Evolutionary conservation across 257 asterid species (phyloP).

Genomic region (Solanum megistacrolobum): DNA sequence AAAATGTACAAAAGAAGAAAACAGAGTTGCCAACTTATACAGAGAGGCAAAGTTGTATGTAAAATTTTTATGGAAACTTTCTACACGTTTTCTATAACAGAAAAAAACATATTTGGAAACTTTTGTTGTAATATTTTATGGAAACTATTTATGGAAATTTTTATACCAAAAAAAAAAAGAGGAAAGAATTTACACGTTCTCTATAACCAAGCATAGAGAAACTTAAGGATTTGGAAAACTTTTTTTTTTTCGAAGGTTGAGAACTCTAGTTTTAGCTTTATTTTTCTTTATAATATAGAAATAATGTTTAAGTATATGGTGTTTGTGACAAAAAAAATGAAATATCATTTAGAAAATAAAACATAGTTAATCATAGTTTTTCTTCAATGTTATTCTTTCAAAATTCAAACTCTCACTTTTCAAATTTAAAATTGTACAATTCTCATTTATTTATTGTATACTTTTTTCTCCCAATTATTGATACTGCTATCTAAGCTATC

Average conservation of each 20-base stretch:
- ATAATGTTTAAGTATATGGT: background rate
- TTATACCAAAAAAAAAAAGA: too few relatives aligned
- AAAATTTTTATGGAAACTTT: too few relatives aligned
- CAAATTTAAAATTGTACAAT: background rate
- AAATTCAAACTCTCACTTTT: background rate
- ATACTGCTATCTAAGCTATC: background rate
- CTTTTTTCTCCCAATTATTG: background rate
- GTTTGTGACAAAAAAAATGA: background rate
- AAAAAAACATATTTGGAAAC: too few relatives aligned
- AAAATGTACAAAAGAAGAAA: too few relatives aligned
- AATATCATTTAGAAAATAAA: background rate
- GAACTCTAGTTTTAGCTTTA: background rate
- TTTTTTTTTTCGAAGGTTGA: too few relatives aligned
- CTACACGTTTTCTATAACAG: too few relatives aligned
- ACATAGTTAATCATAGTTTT: too few relatives aligned
- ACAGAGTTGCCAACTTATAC: background rate
- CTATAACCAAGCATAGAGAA: too few relatives aligned
- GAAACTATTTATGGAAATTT: too few relatives aligned
- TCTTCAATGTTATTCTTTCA: background rate
- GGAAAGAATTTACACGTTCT: too few relatives aligned
- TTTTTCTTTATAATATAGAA: too few relatives aligned
- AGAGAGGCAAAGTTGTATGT: background rate
- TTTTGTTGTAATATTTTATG: too few relatives aligned
- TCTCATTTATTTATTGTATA: background rate
- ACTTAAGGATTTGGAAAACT: background rate